A percentile compares a stretch with the other conserved stretches of the same genome.
Conservation (phyloP, 1,139 yeast species). For the Saccharomyces uvarum region DNA sequence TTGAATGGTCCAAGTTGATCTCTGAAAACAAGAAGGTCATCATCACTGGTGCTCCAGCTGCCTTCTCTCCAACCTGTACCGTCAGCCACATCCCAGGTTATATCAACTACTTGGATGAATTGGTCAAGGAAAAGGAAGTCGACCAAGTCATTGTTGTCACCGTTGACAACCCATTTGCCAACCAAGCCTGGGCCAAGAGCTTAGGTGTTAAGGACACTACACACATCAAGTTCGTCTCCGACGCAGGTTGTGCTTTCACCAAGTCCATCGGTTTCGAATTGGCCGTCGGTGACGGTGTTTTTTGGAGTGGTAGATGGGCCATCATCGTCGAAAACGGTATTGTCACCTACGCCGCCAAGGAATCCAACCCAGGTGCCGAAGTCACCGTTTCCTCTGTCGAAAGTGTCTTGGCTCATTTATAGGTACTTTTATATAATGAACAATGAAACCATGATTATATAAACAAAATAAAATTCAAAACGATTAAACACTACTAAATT, state of each 20-base stretch:
- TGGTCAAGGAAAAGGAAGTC: constrained; percentile 56
- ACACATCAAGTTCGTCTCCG: constrained; percentile 62
- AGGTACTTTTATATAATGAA: constrained; percentile 6
- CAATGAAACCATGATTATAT: background rate
- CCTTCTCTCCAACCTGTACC: constrained; percentile 86
- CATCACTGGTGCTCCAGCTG: constrained; percentile 81
- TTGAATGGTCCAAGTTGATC: constrained; percentile 25
- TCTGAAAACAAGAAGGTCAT: constrained; percentile 39
- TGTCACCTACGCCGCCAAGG: constrained; percentile 59
- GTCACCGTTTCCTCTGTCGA: constrained; percentile 60
- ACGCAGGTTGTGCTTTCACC: constrained; percentile 59
- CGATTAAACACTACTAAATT: background rate
- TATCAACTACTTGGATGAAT: constrained; percentile 43
- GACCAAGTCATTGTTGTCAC: constrained; percentile 65
- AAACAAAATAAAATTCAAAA: background rate
- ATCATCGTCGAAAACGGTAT: constrained; percentile 58
- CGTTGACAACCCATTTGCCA: constrained; percentile 78
- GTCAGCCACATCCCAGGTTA: constrained; percentile 75
- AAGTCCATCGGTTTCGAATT: constrained; percentile 53
- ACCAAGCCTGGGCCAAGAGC: constrained; percentile 74
- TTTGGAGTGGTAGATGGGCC: constrained; percentile 68
- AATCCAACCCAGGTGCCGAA: constrained; percentile 42
- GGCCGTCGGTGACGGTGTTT: constrained; percentile 49
- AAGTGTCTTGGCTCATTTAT: constrained; percentile 41
- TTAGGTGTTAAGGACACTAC: constrained; percentile 38